These are phyloP conservation scores for Paramecium primaurelia DNA, from an alignment of 73 alveolate species.

Conservation along the genomic window DNA sequence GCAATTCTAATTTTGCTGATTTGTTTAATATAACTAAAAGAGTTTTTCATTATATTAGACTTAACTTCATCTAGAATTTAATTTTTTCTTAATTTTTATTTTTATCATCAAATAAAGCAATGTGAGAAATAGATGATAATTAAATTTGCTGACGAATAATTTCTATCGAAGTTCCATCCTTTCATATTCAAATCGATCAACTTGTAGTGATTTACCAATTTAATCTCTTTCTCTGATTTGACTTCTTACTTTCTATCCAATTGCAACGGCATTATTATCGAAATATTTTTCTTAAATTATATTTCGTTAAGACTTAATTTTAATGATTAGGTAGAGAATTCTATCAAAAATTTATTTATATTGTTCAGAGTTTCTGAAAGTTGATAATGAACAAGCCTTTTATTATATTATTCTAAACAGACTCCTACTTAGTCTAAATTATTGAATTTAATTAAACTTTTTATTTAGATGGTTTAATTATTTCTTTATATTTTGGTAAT, in stretches of 20 bases:
- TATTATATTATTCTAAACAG: too few species aligned
- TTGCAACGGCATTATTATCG: not conserved
- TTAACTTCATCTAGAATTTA: not conserved
- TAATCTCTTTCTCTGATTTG: not conserved
- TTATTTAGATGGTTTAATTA: too few species aligned
- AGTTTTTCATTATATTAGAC: not conserved
- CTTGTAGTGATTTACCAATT: conserved; percentile 12
- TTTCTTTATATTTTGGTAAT: too few species aligned
- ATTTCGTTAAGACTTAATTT: conserved; percentile 1
- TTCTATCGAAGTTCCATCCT: not conserved
- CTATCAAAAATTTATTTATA: too few species aligned
- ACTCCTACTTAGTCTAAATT: too few species aligned
- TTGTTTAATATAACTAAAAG: too few species aligned
- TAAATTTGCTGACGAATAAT: not conserved
- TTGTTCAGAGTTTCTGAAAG: too few species aligned
- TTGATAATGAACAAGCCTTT: too few species aligned
- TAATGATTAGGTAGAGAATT: not conserved
- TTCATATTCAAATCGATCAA: conserved; percentile 12
- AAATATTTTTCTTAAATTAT: too few species aligned
- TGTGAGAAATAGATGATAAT: not conserved
- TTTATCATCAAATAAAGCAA: not conserved
- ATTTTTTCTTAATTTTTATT: not conserved
- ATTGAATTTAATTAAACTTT: too few species aligned
- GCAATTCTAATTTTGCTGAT: not conserved
- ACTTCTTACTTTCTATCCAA: conserved; percentile 6